A percentile compares a stretch with the other conserved stretches of the same genome.
Evolutionary conservation across 768 basidiomycete species (phyloP).

Genomic region (Lactarius indigo): DNA sequence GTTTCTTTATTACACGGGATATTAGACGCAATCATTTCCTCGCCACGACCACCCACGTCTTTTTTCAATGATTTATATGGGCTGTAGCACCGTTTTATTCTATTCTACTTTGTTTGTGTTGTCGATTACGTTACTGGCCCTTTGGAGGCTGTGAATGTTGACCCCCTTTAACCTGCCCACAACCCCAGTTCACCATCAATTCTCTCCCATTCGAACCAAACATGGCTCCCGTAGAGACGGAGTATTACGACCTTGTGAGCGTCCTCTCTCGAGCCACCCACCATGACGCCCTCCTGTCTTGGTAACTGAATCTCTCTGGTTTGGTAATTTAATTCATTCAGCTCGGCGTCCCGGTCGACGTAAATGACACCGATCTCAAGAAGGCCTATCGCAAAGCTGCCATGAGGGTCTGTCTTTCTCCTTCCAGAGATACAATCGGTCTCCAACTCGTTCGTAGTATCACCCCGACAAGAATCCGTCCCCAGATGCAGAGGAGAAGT

Average conservation of each 20-base stretch:
- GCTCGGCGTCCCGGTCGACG: conserved; percentile 71
- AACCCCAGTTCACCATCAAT: not conserved
- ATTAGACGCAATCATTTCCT: not conserved
- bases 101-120: not conserved
- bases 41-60: not conserved
- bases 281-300: conserved; percentile 34
- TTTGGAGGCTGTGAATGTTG: not conserved
- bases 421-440: not conserved
- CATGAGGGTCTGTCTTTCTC: conserved; percentile 62
- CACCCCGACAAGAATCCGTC: conserved; percentile 96
- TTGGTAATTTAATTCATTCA: conserved; percentile 30
- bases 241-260: conserved; percentile 74
- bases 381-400: conserved; percentile 94
- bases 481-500: conserved; percentile 91
- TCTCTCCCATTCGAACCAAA: not conserved
- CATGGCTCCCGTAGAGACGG: conserved; percentile 89
- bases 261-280: not conserved
- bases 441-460: conserved; percentile 48
- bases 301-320: conserved; percentile 8
- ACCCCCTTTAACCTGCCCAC: not conserved
- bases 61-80: not conserved
- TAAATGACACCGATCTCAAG: conserved; percentile 78
- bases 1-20: not conserved
- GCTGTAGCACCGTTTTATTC: not conserved
- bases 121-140: conserved; percentile 5